Base-by-base conservation (phyloP, 202 grass and related monocot genomes). In the Musa balbisiana region DNA sequence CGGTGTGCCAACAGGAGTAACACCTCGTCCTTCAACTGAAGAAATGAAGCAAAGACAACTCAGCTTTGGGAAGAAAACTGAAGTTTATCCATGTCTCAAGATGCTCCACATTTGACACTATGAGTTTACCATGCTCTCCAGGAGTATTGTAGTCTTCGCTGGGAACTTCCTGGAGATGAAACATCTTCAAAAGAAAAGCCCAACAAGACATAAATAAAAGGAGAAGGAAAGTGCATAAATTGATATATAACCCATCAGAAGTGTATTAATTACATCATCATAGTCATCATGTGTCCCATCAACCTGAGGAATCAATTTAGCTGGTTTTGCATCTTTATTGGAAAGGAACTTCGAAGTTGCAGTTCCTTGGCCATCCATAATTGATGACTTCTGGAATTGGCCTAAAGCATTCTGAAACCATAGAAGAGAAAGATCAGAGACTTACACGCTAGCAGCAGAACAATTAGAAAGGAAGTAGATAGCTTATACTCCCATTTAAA, bases 101-200 rank as follows among this genome's bases (percentile, higher is more conserved):
- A 53, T 20, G 10, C 20, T 55, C 52, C 13, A 27, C 52, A 55
- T 55, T 55, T 17, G 22, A 73, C 15, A 80, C 55, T 64, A 83
- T 49, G 66, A 84, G 62, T 27, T 84, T 87, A 99, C 95, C 89
- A 62, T 86, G 90, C 76, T 95, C 95, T 29, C 78, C 89, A 74
- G 95, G 95, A 20, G 91, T 92, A 79, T 99, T 99, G 55, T 95
- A 95, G 82, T 99, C 91, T 79, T 99, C 95, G 71, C 81, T 80
- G 52, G 95, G 82, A 63, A 85, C 85, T 75, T 80, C 86, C 67
- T 85, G 52, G 53, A 90, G 82, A 17, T 74, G 82, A 78, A 90
- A 92, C 85, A 94, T 82, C 83, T 90, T 84, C 76, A 81, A 80
- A 33, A 83, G 33, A 78, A 75, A 70, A 51, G 16, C 25, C 62